Percentiles rank a stretch among this genome's conserved stretches.
Evolutionary conservation across 371 early-diverging fungal genomes (phyloP).

Genomic region (Rhizopus delemar): DNA sequence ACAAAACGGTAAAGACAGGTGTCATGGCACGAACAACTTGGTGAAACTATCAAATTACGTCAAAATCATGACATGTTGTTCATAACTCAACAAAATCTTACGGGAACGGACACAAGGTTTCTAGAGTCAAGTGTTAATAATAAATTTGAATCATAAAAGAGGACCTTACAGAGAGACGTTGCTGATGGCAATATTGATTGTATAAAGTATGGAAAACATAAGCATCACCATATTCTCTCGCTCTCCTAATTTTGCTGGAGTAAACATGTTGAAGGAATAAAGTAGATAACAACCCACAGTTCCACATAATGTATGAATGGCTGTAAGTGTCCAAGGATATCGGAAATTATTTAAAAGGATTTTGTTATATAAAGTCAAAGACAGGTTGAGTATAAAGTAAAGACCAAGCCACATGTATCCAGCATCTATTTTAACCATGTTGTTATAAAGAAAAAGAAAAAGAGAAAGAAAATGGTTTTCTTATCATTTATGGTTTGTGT

Average conservation of each 20-base stretch:
- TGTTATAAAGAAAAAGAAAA: slow-evolving; percentile 9
- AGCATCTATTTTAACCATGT: slow-evolving; percentile 20
- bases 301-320: slow-evolving; percentile 79
- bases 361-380: slow-evolving; percentile 86
- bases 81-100: slow-evolving; percentile 14
- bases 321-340: slow-evolving; percentile 89
- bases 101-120: slow-evolving; percentile 26
- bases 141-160: neutral
- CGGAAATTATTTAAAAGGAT: slow-evolving; percentile 71
- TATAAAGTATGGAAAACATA: slow-evolving; percentile 84
- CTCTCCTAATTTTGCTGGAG: slow-evolving; percentile 57
- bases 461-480: neutral
- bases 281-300: slow-evolving; percentile 64
- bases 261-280: slow-evolving; percentile 56
- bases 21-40: slow-evolving; percentile 88
- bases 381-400: slow-evolving; percentile 80
- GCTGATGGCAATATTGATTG: slow-evolving; percentile 86
- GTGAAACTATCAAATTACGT: slow-evolving; percentile 57
- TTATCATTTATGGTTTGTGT: neutral
- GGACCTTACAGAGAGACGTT: slow-evolving; percentile 79
- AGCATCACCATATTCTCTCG: slow-evolving; percentile 71
- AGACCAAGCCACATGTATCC: slow-evolving; percentile 62
- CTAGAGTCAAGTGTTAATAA: slow-evolving; percentile 5
- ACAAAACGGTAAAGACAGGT: slow-evolving; percentile 77
- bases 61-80: neutral